Evolutionary conservation across 2,329 filamentous ascomycete species (phyloP).

Genomic region (Coniochaeta pulveracea): DNA sequence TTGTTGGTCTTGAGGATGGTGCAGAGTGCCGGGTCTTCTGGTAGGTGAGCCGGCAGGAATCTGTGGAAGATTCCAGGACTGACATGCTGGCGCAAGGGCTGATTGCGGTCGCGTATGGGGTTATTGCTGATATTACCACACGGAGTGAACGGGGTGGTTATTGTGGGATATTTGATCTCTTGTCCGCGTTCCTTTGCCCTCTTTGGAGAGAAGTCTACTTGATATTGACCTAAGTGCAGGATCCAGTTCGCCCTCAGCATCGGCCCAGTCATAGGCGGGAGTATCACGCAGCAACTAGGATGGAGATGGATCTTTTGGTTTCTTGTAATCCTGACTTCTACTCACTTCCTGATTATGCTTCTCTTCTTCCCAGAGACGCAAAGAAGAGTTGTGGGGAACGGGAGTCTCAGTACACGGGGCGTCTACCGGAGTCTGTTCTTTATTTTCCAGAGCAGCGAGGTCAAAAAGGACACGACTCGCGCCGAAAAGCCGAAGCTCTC

Average conservation of each 20-base stretch:
- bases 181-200: not conserved
- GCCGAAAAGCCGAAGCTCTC: not conserved
- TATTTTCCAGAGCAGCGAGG: not conserved
- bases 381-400: conserved; percentile 30
- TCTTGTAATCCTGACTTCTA: conserved; percentile 24
- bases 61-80: not conserved
- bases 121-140: conserved; percentile 1
- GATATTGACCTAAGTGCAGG: not conserved
- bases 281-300: conserved; percentile 18
- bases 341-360: conserved; percentile 23
- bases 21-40: conserved; percentile 2
- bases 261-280: conserved; percentile 1
- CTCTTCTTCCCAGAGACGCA: conserved; percentile 33
- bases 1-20: conserved; percentile 2
- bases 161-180: not conserved
- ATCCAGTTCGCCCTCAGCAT: conserved; percentile 2
- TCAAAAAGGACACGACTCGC: not conserved
- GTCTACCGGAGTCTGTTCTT: conserved; percentile 2
- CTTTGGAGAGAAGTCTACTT: not conserved
- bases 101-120: not conserved
- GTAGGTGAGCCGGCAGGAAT: not conserved
- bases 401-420: conserved; percentile 8
- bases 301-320: conserved; percentile 44
- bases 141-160: not conserved
- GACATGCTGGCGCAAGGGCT: not conserved